Percentiles rank a stretch among this genome's conserved stretches.
Evolutionary conservation across 345 rosid genomes (phyloP).

Genomic region (Citrus reticulata): DNA sequence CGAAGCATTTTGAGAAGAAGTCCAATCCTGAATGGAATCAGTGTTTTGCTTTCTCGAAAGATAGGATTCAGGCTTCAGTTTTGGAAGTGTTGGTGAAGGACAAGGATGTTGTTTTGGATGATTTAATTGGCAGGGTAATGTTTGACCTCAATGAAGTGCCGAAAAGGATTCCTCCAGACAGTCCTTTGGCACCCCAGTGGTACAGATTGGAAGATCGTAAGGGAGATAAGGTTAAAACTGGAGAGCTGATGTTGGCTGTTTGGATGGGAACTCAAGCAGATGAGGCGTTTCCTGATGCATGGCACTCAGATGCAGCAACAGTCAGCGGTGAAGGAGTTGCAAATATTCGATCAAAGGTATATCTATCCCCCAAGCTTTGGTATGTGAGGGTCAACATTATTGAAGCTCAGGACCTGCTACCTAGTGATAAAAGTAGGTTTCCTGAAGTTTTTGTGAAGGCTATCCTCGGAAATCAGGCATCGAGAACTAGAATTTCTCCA

Average conservation of each 20-base stretch:
- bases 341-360: constrained; percentile 82
- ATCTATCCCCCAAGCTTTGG: constrained; percentile 93
- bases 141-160: constrained; percentile 91
- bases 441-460: constrained; percentile 89
- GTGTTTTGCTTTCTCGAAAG: constrained; percentile 95
- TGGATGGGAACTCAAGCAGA: constrained; percentile 99
- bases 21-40: constrained; percentile 93
- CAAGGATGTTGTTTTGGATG: constrained; percentile 74
- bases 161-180: constrained; percentile 84
- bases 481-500: constrained; percentile 59
- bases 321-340: constrained; percentile 58
- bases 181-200: constrained; percentile 98
- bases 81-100: constrained; percentile 84
- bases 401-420: constrained; percentile 91
- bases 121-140: constrained; percentile 63
- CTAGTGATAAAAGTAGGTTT: constrained; percentile 63
- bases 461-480: constrained; percentile 61
- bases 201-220: constrained; percentile 78
- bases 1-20: constrained; percentile 93
- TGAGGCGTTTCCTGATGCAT: constrained; percentile 91
- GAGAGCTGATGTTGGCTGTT: constrained; percentile 95
- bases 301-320: constrained; percentile 97
- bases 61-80: constrained; percentile 76
- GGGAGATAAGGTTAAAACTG: constrained; percentile 56
- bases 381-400: constrained; percentile 91